These are phyloP conservation scores for Noccaea bulbosa DNA, from an alignment of 345 rosid species.

Conservation along the genomic window DNA sequence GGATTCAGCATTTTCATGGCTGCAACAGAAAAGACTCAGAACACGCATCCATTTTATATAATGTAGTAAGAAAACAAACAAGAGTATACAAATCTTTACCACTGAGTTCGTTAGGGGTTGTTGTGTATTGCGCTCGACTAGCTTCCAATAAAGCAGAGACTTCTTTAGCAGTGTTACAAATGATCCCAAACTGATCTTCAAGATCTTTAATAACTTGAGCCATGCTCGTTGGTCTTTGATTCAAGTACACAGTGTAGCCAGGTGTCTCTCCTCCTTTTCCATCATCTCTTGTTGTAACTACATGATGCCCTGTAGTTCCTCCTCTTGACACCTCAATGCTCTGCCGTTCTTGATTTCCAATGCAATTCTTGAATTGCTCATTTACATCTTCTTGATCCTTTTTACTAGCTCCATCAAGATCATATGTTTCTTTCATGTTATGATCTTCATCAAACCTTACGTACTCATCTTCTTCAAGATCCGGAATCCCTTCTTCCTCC, in stretches of 20 bases:
- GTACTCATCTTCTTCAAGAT: constrained; percentile 73
- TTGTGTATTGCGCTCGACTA: constrained; percentile 61
- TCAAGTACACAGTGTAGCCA: constrained; percentile 86
- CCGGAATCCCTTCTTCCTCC: constrained; percentile 95
- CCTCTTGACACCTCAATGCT: constrained; percentile 17
- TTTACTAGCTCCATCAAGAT: constrained; percentile 28
- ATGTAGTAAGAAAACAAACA: neutral
- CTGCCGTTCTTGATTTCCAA: constrained; percentile 37
- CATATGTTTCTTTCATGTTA: constrained; percentile 41
- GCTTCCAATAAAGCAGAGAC: constrained; percentile 80
- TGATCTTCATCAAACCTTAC: constrained; percentile 33
- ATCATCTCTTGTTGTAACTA: constrained; percentile 48
- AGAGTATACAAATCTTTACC: constrained; percentile 46
- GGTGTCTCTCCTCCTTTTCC: constrained; percentile 61
- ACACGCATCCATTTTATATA: constrained; percentile 9
- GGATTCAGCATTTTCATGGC: constrained; percentile 92
- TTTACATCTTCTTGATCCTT: constrained; percentile 58
- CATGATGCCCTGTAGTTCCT: constrained; percentile 49
- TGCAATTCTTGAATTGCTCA: constrained; percentile 45
- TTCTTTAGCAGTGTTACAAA: constrained; percentile 71
- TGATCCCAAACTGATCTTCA: constrained; percentile 68
- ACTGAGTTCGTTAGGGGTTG: constrained; percentile 60
- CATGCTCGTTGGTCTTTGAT: constrained; percentile 85
- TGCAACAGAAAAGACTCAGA: constrained; percentile 46
- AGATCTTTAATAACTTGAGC: constrained; percentile 90